Conservation (phyloP, 2,329 filamentous ascomycete species). For the Coniochaeta sp. region DNA sequence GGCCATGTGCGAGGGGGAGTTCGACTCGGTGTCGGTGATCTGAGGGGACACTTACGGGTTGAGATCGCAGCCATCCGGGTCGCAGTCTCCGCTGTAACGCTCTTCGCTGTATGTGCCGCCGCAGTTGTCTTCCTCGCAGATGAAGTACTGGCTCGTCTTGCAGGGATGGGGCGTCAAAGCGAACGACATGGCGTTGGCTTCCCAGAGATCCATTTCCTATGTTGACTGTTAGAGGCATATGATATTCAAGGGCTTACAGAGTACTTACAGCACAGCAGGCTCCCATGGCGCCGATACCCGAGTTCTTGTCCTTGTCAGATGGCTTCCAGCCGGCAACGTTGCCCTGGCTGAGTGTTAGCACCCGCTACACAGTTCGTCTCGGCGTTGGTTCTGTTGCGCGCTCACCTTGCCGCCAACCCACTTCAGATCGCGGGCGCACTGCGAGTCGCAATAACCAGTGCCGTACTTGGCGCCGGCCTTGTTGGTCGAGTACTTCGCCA, state of each 20-base stretch:
- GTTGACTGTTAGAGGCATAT: not conserved
- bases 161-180: conserved; percentile 55
- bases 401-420: conserved; percentile 35
- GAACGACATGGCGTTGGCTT: conserved; percentile 51
- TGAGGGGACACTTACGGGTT: conserved; percentile 38
- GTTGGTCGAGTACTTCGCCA: conserved; percentile 36
- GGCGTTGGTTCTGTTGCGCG: no score
- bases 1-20: not conserved
- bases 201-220: conserved; percentile 36
- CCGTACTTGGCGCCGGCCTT: conserved; percentile 44
- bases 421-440: conserved; percentile 40
- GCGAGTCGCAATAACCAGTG: conserved; percentile 46
- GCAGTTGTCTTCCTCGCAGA: conserved; percentile 29
- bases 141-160: conserved; percentile 33
- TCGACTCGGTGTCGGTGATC: conserved; percentile 8
- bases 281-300: conserved; percentile 35
- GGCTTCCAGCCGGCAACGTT: conserved; percentile 36
- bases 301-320: conserved; percentile 39
- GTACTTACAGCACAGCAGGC: conserved; percentile 36
- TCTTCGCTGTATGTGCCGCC: conserved; percentile 33
- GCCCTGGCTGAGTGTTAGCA: no score
- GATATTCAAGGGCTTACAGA: not conserved
- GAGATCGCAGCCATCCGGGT: conserved; percentile 55
- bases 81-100: conserved; percentile 48
- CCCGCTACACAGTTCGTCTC: no score